phyloP scores from a whole-genome alignment of 352 stramenopile species.

The Phytopythium oedochilum region DNA sequence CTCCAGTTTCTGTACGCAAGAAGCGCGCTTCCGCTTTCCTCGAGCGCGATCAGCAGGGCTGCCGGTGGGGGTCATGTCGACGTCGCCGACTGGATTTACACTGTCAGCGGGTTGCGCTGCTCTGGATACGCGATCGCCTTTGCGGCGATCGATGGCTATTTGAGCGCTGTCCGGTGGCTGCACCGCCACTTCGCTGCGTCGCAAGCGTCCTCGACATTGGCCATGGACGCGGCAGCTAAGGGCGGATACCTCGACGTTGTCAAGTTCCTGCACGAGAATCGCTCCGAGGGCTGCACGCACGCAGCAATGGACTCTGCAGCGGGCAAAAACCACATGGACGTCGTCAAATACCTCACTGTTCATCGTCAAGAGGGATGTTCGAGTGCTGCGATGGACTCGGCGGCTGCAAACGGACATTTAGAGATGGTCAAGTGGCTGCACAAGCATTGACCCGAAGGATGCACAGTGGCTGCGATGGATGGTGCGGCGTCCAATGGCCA shows the following conservation, averaged over 20 bases:
- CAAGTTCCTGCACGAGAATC: conserved; percentile 22
- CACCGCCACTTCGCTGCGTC: conserved; percentile 8
- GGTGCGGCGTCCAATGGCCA: background rate
- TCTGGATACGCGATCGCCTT: background rate
- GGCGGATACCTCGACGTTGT: conserved; percentile 19
- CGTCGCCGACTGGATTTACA: background rate
- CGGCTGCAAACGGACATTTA: background rate
- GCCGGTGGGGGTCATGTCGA: background rate
- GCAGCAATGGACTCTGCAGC: conserved; percentile 20
- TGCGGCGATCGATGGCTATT: conserved; percentile 20
- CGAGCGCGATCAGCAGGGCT: background rate
- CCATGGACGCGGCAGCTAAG: conserved; percentile 21
- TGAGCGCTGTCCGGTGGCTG: conserved; percentile 27
- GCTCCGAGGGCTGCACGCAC: conserved; percentile 8
- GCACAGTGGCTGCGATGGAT: background rate
- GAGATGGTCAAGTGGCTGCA: background rate
- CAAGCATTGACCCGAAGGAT: background rate
- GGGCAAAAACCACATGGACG: background rate
- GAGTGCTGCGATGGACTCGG: background rate
- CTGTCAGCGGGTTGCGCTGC: background rate
- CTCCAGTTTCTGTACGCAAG: background rate
- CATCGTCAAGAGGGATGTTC: background rate
- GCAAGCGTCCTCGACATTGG: conserved; percentile 7
- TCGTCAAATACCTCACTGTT: background rate
- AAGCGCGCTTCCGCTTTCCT: background rate